Conservation (phyloP, 495 filamentous ascomycete genomes). For the Daldinia concentrica region DNA sequence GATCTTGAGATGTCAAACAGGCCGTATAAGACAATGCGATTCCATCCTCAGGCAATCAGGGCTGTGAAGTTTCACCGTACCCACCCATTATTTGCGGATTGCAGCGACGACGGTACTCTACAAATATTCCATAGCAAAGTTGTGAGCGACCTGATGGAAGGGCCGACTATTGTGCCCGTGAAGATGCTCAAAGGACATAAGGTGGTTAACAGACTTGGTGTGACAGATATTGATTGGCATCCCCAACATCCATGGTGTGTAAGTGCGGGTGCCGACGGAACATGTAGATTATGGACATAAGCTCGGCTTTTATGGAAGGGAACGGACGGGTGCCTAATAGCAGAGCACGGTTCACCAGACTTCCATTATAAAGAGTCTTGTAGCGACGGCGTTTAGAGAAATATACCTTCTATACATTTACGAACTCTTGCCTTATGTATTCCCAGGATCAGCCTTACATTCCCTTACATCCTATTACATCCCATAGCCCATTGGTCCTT, state of each 20-base stretch:
- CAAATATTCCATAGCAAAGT: slow-evolving; percentile 98
- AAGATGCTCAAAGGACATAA: slow-evolving; percentile 93
- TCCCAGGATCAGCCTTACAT: slow-evolving; percentile 2
- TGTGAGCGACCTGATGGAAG: slow-evolving; percentile 91
- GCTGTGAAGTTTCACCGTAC: slow-evolving; percentile 85
- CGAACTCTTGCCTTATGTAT: neutral
- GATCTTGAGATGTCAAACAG: slow-evolving; percentile 89
- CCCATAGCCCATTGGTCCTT: slow-evolving; percentile 1
- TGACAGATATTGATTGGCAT: slow-evolving; percentile 96
- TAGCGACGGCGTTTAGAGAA: slow-evolving; percentile 39
- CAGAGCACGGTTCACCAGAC: slow-evolving; percentile 19
- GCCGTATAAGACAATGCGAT: slow-evolving; percentile 95
- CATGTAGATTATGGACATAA: slow-evolving; percentile 61
- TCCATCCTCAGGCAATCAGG: slow-evolving; percentile 90
- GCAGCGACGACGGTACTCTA: slow-evolving; percentile 89
- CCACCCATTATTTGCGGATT: slow-evolving; percentile 90
- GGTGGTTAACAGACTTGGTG: slow-evolving; percentile 80
- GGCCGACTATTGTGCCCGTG: slow-evolving; percentile 92
- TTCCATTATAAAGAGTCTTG: slow-evolving; percentile 27
- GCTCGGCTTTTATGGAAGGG: slow-evolving; percentile 7
- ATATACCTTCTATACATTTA: slow-evolving; percentile 12
- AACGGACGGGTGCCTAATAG: slow-evolving; percentile 21
- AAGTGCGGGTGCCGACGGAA: slow-evolving; percentile 93
- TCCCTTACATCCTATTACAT: too few species aligned
- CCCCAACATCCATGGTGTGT: slow-evolving; percentile 90